Evolutionary conservation across 306 rosid species (phyloP).

Genomic region (Macrotyloma uniflorum): DNA sequence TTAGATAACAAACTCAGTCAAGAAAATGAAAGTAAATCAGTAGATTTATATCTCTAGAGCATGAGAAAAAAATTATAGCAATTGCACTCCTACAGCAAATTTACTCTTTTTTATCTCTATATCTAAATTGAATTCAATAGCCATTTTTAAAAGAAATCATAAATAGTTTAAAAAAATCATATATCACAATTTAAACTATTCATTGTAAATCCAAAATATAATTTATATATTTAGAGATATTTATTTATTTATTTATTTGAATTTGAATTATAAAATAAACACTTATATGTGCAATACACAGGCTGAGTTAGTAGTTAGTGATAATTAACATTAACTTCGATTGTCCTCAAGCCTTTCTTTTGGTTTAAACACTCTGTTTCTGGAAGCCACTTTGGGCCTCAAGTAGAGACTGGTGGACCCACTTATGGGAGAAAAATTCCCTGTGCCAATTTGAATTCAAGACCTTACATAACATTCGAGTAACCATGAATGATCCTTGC

Average conservation of each 20-base stretch:
- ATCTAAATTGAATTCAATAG: background rate
- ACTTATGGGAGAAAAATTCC: background rate
- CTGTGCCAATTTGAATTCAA: background rate
- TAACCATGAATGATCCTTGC: background rate
- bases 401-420: background rate
- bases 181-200: background rate
- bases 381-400: background rate
- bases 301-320: background rate
- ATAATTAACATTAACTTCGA: constrained; percentile 2
- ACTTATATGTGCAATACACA: background rate
- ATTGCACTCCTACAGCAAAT: background rate
- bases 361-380: background rate
- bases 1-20: background rate
- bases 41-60: constrained; percentile 18
- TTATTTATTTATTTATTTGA: background rate
- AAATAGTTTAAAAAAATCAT: background rate
- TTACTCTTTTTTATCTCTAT: background rate
- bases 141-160: background rate
- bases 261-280: background rate
- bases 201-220: background rate
- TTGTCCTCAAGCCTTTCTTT: constrained; percentile 4
- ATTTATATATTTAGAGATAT: background rate
- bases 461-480: background rate
- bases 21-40: constrained; percentile 8
- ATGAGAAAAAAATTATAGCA: background rate